Evolutionary conservation across 2,329 filamentous ascomycete genomes (phyloP).

Genomic region (Colletotrichum godetiae): DNA sequence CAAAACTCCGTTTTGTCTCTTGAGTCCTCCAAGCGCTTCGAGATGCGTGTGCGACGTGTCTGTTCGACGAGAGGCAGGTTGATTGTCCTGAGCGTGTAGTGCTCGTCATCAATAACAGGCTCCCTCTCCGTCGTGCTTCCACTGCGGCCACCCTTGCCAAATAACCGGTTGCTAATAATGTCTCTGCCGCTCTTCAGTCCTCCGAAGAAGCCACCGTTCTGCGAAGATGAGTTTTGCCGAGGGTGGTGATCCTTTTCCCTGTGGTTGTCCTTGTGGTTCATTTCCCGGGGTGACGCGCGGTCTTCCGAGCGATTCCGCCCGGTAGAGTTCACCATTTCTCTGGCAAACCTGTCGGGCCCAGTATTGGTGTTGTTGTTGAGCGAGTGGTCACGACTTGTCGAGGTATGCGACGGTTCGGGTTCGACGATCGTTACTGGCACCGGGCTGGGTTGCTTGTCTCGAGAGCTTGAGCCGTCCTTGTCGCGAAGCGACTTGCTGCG

Average conservation of each 20-base stretch:
- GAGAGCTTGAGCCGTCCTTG: slow-evolving; percentile 49
- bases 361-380: slow-evolving; percentile 74
- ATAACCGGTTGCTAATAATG: slow-evolving; percentile 84
- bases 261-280: slow-evolving; percentile 51
- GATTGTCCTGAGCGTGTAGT: slow-evolving; percentile 86
- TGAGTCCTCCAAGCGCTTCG: slow-evolving; percentile 86
- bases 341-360: slow-evolving; percentile 73
- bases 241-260: slow-evolving; percentile 44
- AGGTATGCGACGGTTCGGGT: slow-evolving; percentile 49
- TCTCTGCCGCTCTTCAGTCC: slow-evolving; percentile 81
- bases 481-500: slow-evolving; percentile 65
- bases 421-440: slow-evolving; percentile 46
- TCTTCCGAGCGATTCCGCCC: slow-evolving; percentile 80
- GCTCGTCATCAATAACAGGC: slow-evolving; percentile 77
- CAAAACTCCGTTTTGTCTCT: slow-evolving; percentile 97
- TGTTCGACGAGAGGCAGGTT: slow-evolving; percentile 89
- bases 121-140: slow-evolving; percentile 77
- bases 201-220: slow-evolving; percentile 75
- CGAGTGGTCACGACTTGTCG: slow-evolving; percentile 48
- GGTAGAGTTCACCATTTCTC: slow-evolving; percentile 74
- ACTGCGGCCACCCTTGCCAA: slow-evolving; percentile 80
- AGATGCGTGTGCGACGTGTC: slow-evolving; percentile 90
- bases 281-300: slow-evolving; percentile 62
- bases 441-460: slow-evolving; percentile 43
- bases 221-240: slow-evolving; percentile 63